Conservation (phyloP, 768 basidiomycete species). For the Leccinum boreale region DNA sequence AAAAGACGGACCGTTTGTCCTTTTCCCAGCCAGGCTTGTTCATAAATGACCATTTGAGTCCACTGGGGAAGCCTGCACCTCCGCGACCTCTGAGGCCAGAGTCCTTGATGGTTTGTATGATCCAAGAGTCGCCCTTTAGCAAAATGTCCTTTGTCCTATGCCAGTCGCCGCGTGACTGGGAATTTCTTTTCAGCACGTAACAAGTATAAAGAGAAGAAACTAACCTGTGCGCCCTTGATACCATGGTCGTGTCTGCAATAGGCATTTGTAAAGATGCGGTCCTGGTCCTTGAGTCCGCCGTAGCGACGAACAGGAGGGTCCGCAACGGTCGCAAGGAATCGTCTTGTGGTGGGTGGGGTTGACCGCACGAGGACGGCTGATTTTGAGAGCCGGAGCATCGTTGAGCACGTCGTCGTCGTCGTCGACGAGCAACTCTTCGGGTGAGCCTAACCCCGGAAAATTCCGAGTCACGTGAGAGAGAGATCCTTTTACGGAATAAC, state of each 20-base stretch:
- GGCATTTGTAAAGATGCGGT: conserved; percentile 90
- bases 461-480: conserved; percentile 17
- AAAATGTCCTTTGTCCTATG: conserved; percentile 96
- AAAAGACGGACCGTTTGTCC: conserved; percentile 63
- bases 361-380: conserved; percentile 19
- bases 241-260: conserved; percentile 89
- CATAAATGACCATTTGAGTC: conserved; percentile 98
- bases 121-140: conserved; percentile 94
- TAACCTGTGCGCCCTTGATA: conserved; percentile 86
- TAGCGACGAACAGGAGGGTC: conserved; percentile 88
- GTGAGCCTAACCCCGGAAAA: conserved; percentile 10
- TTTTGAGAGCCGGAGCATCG: conserved; percentile 30
- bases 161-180: conserved; percentile 92
- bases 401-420: conserved; percentile 15
- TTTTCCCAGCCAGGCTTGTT: conserved; percentile 99
- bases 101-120: conserved; percentile 94
- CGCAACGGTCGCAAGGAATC: conserved; percentile 64
- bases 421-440: not conserved
- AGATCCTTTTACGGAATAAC: conserved; percentile 29
- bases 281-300: conserved; percentile 93
- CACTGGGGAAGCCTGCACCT: conserved; percentile 95
- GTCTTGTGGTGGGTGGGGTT: conserved; percentile 8
- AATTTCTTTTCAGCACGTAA: not conserved
- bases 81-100: conserved; percentile 94
- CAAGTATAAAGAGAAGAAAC: not conserved